Conservation (phyloP, 768 basidiomycete species). For the Boletus sp. region DNA sequence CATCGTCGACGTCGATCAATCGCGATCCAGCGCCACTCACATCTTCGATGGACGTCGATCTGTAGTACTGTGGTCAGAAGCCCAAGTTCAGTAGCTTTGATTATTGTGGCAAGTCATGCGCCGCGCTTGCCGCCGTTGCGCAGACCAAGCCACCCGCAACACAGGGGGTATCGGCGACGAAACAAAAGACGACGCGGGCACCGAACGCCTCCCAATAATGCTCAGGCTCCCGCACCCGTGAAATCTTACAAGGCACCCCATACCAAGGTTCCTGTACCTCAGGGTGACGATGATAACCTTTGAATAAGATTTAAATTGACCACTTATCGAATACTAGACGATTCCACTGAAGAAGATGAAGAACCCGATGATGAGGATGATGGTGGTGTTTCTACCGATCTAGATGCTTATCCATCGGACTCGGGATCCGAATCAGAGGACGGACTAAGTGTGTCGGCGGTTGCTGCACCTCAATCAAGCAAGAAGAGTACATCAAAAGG, state of each 20-base stretch:
- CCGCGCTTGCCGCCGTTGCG: conserved; percentile 41
- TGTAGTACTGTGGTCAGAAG: conserved; percentile 52
- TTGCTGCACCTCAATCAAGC: conserved; percentile 5
- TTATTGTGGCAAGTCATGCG: conserved; percentile 66
- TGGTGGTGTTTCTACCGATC: conserved; percentile 23
- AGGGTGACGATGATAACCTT: conserved; percentile 22
- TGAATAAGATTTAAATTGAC: conserved; percentile 12
- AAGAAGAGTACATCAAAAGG: conserved; percentile 8
- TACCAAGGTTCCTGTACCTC: conserved; percentile 8
- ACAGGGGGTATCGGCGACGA: conserved; percentile 15
- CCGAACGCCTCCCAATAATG: conserved; percentile 9
- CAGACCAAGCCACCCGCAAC: conserved; percentile 16
- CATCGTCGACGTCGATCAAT: conserved; percentile 25
- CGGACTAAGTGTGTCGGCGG: conserved; percentile 10
- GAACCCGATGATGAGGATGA: conserved; percentile 25
- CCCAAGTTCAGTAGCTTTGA: conserved; percentile 60
- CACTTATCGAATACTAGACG: conserved; percentile 13
- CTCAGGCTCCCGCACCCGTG: neutral
- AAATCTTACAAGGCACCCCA: conserved; percentile 18
- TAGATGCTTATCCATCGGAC: conserved; percentile 35
- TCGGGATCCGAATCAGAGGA: conserved; percentile 26
- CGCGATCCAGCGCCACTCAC: conserved; percentile 22
- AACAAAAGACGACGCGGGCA: conserved; percentile 18
- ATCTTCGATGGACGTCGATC: conserved; percentile 25
- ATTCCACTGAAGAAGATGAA: conserved; percentile 27